Percentiles rank a stretch among this genome's conserved stretches.
Evolutionary conservation across 441 rosid species (phyloP).

Genomic region (Eruca vesicaria): DNA sequence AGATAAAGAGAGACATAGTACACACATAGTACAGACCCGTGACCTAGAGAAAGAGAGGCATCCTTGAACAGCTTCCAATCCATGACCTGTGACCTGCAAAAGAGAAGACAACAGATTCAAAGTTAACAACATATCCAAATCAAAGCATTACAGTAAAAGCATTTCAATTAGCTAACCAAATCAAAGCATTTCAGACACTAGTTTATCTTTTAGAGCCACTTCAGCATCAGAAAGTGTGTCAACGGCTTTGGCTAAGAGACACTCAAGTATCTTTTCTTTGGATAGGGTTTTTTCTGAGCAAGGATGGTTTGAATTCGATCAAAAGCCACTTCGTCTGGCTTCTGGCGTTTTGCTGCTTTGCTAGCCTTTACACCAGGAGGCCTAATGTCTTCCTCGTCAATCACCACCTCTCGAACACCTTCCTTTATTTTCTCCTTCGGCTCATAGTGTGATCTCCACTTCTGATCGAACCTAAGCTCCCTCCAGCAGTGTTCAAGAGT

Average conservation of each 20-base stretch:
- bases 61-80: no score
- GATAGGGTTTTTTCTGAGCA: neutral
- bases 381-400: neutral
- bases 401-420: neutral
- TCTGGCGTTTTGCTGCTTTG: neutral
- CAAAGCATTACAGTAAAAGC: no score
- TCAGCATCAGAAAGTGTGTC: neutral
- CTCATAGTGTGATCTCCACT: neutral
- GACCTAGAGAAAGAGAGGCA: no score
- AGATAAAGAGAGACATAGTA: no score
- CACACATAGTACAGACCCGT: no score
- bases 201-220: neutral
- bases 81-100: no score
- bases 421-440: neutral
- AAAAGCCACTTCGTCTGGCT: neutral
- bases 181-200: neutral
- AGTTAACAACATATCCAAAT: no score
- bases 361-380: neutral
- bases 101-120: no score
- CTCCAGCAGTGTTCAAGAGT: neutral
- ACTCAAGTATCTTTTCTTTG: neutral
- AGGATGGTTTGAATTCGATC: neutral
- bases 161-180: no score
- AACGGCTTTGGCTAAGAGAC: neutral
- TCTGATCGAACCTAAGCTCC: neutral